Evolutionary conservation across 805 yeast genomes (phyloP).

Genomic region (Pichia californica): DNA sequence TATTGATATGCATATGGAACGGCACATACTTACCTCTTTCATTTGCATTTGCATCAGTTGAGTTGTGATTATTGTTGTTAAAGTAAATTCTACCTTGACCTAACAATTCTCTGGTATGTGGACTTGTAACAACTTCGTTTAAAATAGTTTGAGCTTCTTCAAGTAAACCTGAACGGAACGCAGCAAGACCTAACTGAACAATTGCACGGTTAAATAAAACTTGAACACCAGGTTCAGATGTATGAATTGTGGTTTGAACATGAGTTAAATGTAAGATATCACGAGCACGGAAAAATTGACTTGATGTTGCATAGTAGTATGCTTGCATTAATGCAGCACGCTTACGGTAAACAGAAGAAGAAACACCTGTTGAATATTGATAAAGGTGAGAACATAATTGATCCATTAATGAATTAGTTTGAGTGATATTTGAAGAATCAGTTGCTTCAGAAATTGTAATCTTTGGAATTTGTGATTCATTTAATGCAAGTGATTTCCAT

Average conservation of each 20-base stretch:
- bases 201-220: slow-evolving; percentile 91
- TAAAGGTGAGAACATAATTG: slow-evolving; percentile 59
- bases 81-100: slow-evolving; percentile 62
- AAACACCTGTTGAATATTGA: slow-evolving; percentile 37
- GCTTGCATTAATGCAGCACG: slow-evolving; percentile 80
- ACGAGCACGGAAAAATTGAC: slow-evolving; percentile 77
- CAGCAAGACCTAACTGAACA: slow-evolving; percentile 92
- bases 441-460: slow-evolving; percentile 18
- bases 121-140: slow-evolving; percentile 81
- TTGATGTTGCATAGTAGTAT: slow-evolving; percentile 87
- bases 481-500: slow-evolving; percentile 50
- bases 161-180: slow-evolving; percentile 84
- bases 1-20: slow-evolving; percentile 95
- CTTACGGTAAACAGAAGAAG: slow-evolving; percentile 64
- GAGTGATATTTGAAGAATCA: slow-evolving; percentile 25
- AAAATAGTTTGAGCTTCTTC: slow-evolving; percentile 81
- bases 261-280: slow-evolving; percentile 84
- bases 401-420: slow-evolving; percentile 54
- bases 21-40: slow-evolving; percentile 86
- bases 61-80: background rate
- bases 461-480: slow-evolving; percentile 30
- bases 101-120: slow-evolving; percentile 81
- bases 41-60: background rate
- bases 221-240: slow-evolving; percentile 81
- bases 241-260: slow-evolving; percentile 73